phyloP scores from a whole-genome alignment of 1,139 yeast species.

The Saccharomyces hybrid region DNA sequence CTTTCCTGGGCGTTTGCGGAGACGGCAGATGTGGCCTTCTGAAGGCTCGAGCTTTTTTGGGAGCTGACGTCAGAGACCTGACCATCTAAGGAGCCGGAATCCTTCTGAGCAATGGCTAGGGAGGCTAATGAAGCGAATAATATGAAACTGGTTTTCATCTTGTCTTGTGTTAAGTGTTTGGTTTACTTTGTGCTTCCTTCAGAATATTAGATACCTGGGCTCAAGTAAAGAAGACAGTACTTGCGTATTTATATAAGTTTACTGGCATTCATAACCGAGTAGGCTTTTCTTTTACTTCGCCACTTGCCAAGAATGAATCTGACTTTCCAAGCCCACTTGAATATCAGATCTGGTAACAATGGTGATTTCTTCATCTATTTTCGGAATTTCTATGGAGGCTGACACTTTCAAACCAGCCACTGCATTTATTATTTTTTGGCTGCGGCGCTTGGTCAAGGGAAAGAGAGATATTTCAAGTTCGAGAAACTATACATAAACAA shows the following conservation, averaged over 20 bases:
- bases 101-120: not conserved
- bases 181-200: not conserved
- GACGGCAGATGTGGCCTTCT: not conserved
- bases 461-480: not conserved
- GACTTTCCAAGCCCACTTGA: not conserved
- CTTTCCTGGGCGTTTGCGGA: not conserved
- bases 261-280: not conserved
- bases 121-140: not conserved
- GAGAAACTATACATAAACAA: not conserved
- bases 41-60: not conserved
- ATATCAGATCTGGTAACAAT: not conserved
- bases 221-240: not conserved
- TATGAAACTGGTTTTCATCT: conserved; percentile 3
- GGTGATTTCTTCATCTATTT: not conserved
- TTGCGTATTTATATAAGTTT: not conserved
- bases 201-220: not conserved
- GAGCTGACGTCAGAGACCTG: conserved; percentile 1
- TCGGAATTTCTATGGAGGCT: not conserved
- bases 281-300: not conserved
- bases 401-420: not conserved
- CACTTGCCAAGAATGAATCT: not conserved
- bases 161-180: not conserved
- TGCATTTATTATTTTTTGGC: not conserved
- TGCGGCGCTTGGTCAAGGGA: not conserved
- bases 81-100: not conserved